A percentile compares a stretch with the other conserved stretches of the same genome.
Conservation (phyloP, 352 stramenopile genomes). For the Pythium plurisporium region DNA sequence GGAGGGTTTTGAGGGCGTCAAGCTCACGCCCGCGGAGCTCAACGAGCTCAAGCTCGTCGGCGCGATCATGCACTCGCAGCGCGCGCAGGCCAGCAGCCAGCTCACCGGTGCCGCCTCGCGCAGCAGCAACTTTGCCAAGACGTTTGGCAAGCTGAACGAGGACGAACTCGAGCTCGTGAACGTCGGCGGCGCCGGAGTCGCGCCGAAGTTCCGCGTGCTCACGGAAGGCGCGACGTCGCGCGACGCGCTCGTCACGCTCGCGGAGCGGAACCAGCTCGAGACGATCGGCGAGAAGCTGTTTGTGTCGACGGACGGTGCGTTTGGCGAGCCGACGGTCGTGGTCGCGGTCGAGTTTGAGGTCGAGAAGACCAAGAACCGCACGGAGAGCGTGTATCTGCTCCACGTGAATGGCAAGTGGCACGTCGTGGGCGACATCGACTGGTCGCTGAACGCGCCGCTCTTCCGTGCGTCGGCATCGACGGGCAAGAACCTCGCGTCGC, state of each 20-base stretch:
- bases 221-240: conserved; percentile 64
- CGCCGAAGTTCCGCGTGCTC: conserved; percentile 72
- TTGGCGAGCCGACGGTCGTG: conserved; percentile 39
- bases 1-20: conserved; percentile 69
- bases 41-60: conserved; percentile 34
- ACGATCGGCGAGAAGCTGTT: conserved; percentile 37
- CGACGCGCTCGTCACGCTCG: conserved; percentile 64
- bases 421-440: conserved; percentile 49
- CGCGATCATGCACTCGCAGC: conserved; percentile 19
- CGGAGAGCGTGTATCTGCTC: conserved; percentile 29
- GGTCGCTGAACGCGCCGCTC: conserved; percentile 53
- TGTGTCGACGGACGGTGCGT: conserved; percentile 54
- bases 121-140: conserved; percentile 45
- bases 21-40: conserved; percentile 49
- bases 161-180: conserved; percentile 51
- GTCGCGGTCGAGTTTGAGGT: conserved; percentile 50
- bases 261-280: conserved; percentile 37
- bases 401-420: conserved; percentile 45
- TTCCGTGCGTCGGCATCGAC: conserved; percentile 40
- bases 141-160: conserved; percentile 38
- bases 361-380: conserved; percentile 29
- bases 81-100: conserved; percentile 42
- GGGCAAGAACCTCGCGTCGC: conserved; percentile 35
- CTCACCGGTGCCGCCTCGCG: conserved; percentile 45
- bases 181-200: conserved; percentile 40